phyloP scores from a whole-genome alignment of 1,284 basidiomycete species.

The Pseudozyma tsukubaensis region DNA sequence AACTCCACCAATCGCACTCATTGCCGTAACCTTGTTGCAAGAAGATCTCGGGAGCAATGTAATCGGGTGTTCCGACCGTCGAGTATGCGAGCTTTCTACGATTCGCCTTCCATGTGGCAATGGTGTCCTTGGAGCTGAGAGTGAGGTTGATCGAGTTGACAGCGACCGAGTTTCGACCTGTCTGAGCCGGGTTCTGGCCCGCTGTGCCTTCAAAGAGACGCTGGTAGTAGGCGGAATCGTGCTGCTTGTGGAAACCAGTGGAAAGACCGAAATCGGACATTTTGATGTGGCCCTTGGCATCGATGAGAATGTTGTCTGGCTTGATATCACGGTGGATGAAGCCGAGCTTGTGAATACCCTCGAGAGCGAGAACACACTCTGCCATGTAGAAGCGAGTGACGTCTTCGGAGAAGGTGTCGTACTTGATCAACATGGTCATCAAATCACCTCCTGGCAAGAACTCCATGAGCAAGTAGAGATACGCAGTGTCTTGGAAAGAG shows the following conservation, averaged over 20 bases:
- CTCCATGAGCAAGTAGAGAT: constrained; percentile 98
- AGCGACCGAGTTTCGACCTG: constrained; percentile 66
- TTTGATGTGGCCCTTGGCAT: constrained; percentile 90
- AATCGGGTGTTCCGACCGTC: constrained; percentile 98
- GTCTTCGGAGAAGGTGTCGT: constrained; percentile 98
- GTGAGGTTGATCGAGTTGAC: constrained; percentile 69
- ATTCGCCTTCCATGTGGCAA: constrained; percentile 96
- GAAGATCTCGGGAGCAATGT: constrained; percentile 99
- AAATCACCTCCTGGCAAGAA: constrained; percentile 97
- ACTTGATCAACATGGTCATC: constrained; percentile 99
- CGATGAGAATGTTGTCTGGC: constrained; percentile 97
- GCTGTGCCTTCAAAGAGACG: constrained; percentile 79
- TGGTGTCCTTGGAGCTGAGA: constrained; percentile 65
- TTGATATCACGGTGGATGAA: constrained; percentile 98
- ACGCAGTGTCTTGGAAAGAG: constrained; percentile 96
- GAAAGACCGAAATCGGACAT: constrained; percentile 96
- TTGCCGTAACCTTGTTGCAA: constrained; percentile 96
- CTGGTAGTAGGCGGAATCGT: constrained; percentile 94
- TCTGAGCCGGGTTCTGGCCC: constrained; percentile 48
- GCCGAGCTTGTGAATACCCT: constrained; percentile 97
- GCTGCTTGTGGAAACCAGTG: constrained; percentile 93
- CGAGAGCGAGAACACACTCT: constrained; percentile 96
- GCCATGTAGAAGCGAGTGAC: constrained; percentile 99
- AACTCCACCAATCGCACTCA: constrained; percentile 95
- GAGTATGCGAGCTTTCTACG: constrained; percentile 96